Evolutionary conservation across 1,284 basidiomycete species (phyloP), one percentile per base, ranked within the genome.

Genomic region (Cryptococcus jaspeensis): DNA sequence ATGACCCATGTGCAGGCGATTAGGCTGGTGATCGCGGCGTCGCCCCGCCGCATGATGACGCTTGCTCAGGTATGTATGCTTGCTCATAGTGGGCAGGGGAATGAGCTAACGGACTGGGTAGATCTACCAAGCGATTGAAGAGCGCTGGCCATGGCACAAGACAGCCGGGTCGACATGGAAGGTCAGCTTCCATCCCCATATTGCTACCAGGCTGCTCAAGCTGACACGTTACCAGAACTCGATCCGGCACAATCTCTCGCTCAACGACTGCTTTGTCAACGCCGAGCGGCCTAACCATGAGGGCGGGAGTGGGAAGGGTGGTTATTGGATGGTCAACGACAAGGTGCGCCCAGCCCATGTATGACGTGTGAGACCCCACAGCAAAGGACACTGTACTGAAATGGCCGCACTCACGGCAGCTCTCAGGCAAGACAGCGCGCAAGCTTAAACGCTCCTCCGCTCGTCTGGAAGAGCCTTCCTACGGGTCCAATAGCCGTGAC

Each of bases 161-260:
- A 45, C 55, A 12, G 52, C 57, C 16, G 63, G 63, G 1, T 55
- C 56, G 35, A 66, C 61, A 5, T 67, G 67, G 56, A 62, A 63
- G 18, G 67, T 67, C 40, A 51, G 62, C 59, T 25, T 3, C n/a
- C 12, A 25, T 37, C 28, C 22, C 15, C 12, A 22, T n/a, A 20
- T 47, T 20, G 5, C 25, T 25, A 20, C 18, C 18, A 15, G 15
- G 1, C 32, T 22, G 4, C 36, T 16, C 35, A 6, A 5, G n/a
- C 18, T 38, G 18, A 13, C 43, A 9, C 32, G 47, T 37, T 12
- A 13, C 46, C 51, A 70, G 87, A 86, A 86, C 67, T 92, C 89
- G 7, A 90, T 94, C 56, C 83, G 92, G 11, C 92, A 94, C 75
- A 89, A 87, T 61, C 81, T 95, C 4, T 90, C 88, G 4, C 76